Base-by-base conservation (phyloP, 805 yeast genomes). In the Barnettozyma populi region DNA sequence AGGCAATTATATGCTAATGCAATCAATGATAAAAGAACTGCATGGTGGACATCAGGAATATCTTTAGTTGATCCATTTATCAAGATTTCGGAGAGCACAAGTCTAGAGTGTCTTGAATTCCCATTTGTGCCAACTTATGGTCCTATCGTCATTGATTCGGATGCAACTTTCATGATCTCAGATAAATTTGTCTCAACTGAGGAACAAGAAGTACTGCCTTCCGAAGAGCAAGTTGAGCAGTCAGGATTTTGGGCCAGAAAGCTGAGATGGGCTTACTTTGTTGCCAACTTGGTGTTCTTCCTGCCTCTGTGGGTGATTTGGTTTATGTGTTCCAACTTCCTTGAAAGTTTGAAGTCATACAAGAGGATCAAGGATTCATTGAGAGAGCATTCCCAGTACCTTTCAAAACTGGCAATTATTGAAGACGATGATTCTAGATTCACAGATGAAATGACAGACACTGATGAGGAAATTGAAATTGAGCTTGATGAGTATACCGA, bases 31-130 rank as follows among this genome's bases (percentile, higher is more conserved):
- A 82, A 82, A 53, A 76, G 95, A 55, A 81, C 95, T 4, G 76
- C 86, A 14, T 89, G 87, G 84, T 87, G 86, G 78, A 86, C 95
- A 2, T 73, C 95, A 0, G 86, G 86, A 5, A 85, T 85, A 32
- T 77, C 85, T 0, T 57, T 65, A 24, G 65, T 70, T 34, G 88
- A 84, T 55, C 89, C 89, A 0, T 83, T 81, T 48, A 64, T 67
- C 36, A 64, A 59, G 31, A 68, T 74, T 14, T 70, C 70, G 48
- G 60, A 63, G 21, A 62, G 68, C 18, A 79, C 84, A 2, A 70
- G 71, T 61, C 65, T 71, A 41, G 71, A 71, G 47, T 56, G 55
- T 18, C 29, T 60, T 50, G 63, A 68, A 32, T 64, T 79, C 43
- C 66, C 68, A 35, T 83, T 71, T 53, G 53, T 81, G 1, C 55